Evolutionary conservation across 2,329 filamentous ascomycete genomes (phyloP).

Genomic region (Coniella vitis): DNA sequence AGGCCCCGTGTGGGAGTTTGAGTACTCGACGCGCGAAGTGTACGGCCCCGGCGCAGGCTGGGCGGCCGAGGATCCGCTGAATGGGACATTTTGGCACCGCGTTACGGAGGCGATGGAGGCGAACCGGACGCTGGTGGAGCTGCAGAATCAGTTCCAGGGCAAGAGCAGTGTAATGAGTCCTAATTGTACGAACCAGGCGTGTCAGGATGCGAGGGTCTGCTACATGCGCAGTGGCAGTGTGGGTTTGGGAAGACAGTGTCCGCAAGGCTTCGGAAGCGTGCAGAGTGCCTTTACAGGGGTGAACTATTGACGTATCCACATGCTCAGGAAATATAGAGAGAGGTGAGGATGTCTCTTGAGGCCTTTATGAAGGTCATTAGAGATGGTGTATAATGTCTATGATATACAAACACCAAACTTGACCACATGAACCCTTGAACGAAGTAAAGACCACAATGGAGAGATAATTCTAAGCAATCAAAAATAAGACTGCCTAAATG

Average conservation of each 20-base stretch:
- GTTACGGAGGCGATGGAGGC: constrained; percentile 51
- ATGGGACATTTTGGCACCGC: constrained; percentile 52
- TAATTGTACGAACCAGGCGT: constrained; percentile 44
- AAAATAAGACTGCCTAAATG: too few species aligned
- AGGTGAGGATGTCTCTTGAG: background rate
- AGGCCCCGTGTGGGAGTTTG: constrained; percentile 32
- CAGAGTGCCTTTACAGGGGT: constrained; percentile 29
- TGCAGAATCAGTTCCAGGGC: constrained; percentile 45
- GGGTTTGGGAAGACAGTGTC: constrained; percentile 42
- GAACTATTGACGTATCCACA: constrained; percentile 28
- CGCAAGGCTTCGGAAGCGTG: constrained; percentile 39
- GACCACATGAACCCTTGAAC: too few species aligned
- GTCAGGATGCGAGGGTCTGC: constrained; percentile 48
- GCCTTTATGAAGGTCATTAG: background rate
- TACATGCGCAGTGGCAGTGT: constrained; percentile 52
- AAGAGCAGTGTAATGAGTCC: constrained; percentile 44
- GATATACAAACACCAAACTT: too few species aligned
- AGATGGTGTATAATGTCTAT: background rate
- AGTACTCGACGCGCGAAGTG: constrained; percentile 35
- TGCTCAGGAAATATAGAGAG: background rate
- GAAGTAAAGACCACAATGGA: too few species aligned
- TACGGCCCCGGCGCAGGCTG: constrained; percentile 32
- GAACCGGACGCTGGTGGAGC: constrained; percentile 39
- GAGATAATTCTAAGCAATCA: too few species aligned
- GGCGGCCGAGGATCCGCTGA: constrained; percentile 43